phyloP scores from a whole-genome alignment of 2,329 filamentous ascomycete genomes.

The Hypoxylon sp. region DNA sequence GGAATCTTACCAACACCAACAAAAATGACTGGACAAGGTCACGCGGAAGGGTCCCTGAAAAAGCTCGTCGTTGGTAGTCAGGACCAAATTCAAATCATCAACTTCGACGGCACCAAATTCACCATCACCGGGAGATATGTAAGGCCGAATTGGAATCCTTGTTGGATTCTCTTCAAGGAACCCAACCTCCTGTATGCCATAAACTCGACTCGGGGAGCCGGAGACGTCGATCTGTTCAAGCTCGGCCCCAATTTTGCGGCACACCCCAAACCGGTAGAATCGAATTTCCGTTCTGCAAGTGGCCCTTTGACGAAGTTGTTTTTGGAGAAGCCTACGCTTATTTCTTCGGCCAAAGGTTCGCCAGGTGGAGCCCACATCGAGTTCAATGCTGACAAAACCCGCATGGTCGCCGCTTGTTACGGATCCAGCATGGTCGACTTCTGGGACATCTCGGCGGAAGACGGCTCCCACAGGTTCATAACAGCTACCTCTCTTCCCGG shows the following conservation, averaged over 20 bases:
- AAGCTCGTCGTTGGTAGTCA: constrained; percentile 59
- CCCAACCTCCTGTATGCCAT: constrained; percentile 60
- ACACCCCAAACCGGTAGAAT: too few species aligned
- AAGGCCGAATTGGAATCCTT: constrained; percentile 52
- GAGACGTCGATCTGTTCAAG: constrained; percentile 55
- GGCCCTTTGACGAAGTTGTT: constrained; percentile 45
- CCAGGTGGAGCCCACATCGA: constrained; percentile 61
- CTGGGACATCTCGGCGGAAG: not conserved
- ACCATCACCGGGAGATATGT: constrained; percentile 53
- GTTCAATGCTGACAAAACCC: constrained; percentile 59
- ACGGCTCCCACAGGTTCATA: not conserved
- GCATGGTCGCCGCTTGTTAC: constrained; percentile 61
- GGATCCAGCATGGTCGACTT: constrained; percentile 53
- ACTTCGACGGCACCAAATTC: constrained; percentile 58
- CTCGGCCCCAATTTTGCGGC: constrained; percentile 50
- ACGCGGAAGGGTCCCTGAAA: constrained; percentile 1
- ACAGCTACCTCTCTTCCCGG: constrained; percentile 20
- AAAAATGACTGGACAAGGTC: not conserved
- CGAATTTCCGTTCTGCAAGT: too few species aligned
- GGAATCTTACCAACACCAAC: not conserved
- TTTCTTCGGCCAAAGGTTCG: constrained; percentile 45
- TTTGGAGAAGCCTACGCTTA: constrained; percentile 28
- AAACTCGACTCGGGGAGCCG: constrained; percentile 58
- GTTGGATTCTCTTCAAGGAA: constrained; percentile 60
- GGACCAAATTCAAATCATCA: constrained; percentile 56